These are phyloP conservation scores for Raddia distichophylla DNA, from an alignment of 176 grass and related monocot species.

Conservation along the genomic window DNA sequence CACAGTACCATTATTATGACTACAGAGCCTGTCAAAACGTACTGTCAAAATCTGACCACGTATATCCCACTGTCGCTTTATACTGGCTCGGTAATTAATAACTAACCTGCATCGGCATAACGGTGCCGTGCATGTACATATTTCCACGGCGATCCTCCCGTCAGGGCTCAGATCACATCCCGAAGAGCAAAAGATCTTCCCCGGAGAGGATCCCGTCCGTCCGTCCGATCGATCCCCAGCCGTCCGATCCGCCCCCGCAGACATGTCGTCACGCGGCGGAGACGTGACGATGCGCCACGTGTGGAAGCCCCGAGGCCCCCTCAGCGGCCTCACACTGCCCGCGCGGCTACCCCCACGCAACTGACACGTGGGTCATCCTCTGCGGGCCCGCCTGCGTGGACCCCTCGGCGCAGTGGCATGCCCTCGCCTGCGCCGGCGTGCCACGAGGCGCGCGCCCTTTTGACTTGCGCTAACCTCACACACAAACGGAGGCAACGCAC, in stretches of 20 bases:
- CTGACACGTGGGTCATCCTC: background rate
- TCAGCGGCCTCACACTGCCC: background rate
- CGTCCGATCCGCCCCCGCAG: background rate
- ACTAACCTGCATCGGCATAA: background rate
- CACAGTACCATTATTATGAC: too few species aligned
- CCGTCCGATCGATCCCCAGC: background rate
- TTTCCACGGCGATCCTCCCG: background rate
- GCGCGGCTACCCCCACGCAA: background rate
- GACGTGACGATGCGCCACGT: background rate
- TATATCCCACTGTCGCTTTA: too few species aligned
- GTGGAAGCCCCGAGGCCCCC: background rate
- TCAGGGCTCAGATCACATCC: background rate
- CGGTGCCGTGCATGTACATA: too few species aligned
- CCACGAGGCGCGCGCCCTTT: background rate
- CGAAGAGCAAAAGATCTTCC: too few species aligned
- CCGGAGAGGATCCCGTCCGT: background rate
- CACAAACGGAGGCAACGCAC: background rate
- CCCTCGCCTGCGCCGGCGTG: background rate
- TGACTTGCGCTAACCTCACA: conserved; percentile 1
- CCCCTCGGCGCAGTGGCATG: background rate
- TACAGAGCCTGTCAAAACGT: too few species aligned
- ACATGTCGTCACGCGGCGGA: conserved; percentile 23
- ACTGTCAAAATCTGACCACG: too few species aligned
- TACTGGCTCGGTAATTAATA: background rate
- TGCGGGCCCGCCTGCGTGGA: fast-evolving